Conservation (phyloP, 1,284 basidiomycete genomes). For the Porphyrellus sp. region DNA sequence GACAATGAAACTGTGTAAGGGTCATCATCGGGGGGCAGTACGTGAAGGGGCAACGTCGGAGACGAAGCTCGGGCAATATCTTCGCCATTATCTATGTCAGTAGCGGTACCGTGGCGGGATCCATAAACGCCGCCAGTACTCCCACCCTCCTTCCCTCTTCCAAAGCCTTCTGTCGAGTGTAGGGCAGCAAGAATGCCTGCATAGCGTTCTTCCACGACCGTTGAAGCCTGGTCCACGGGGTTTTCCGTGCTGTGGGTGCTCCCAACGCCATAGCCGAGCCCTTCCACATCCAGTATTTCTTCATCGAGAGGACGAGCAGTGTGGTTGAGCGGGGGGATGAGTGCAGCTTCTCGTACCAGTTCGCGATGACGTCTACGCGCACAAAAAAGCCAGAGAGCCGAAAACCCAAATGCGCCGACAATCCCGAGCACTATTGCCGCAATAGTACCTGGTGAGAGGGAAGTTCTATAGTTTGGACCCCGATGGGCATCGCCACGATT, state of each 20-base stretch:
- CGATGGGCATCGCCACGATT: conserved; percentile 5
- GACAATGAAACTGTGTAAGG: conserved; percentile 23
- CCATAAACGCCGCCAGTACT: conserved; percentile 33
- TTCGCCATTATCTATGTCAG: conserved; percentile 10
- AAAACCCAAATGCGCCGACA: conserved; percentile 27
- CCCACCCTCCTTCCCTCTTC: conserved; percentile 18
- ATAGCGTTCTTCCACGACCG: conserved; percentile 27
- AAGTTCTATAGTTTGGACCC: conserved; percentile 10
- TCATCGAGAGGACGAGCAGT: conserved; percentile 22
- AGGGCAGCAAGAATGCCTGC: conserved; percentile 30
- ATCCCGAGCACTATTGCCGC: conserved; percentile 28
- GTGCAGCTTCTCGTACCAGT: conserved; percentile 18
- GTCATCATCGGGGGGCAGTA: conserved; percentile 12
- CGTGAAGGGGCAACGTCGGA: conserved; percentile 24
- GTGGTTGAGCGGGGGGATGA: conserved; percentile 9
- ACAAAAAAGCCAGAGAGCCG: conserved; percentile 33
- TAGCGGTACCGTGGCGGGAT: conserved; percentile 17
- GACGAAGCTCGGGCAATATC: conserved; percentile 22
- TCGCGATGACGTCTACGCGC: conserved; percentile 31
- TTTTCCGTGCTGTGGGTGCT: not conserved
- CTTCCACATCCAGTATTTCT: conserved; percentile 21
- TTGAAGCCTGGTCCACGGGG: not conserved
- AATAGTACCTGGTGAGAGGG: conserved; percentile 28
- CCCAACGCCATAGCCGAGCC: conserved; percentile 4
- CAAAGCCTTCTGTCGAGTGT: conserved; percentile 15